Conservation (phyloP, 805 yeast genomes). For the Pichia ethanolica region DNA sequence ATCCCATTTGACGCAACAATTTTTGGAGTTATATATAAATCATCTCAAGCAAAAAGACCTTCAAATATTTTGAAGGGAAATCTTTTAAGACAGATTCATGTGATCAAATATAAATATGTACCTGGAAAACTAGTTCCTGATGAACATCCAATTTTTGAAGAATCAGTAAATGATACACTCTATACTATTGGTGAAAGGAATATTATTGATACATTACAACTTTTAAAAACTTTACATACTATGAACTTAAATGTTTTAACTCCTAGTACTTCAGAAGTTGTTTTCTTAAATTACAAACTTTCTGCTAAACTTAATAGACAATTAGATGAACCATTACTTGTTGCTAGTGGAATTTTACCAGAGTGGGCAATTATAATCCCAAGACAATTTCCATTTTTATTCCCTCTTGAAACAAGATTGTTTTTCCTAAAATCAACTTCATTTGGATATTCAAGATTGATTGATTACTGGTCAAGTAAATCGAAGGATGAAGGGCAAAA, state of each 20-base stretch:
- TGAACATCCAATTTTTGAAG: conserved; percentile 33
- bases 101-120: conserved; percentile 47
- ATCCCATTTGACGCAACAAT: conserved; percentile 64
- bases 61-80: conserved; percentile 30
- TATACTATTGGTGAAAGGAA: conserved; percentile 26
- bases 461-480: conserved; percentile 63
- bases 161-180: conserved; percentile 20
- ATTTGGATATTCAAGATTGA: conserved; percentile 79
- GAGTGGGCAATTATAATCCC: conserved; percentile 77
- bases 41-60: background rate
- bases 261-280: conserved; percentile 24
- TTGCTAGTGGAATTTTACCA: conserved; percentile 81
- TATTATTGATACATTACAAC: conserved; percentile 35
- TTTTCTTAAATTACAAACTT: conserved; percentile 68
- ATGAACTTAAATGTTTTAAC: conserved; percentile 24
- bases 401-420: conserved; percentile 75
- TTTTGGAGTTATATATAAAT: conserved; percentile 62
- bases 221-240: conserved; percentile 41
- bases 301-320: conserved; percentile 84
- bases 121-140: conserved; percentile 43
- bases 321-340: conserved; percentile 80
- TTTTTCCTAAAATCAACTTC: conserved; percentile 80
- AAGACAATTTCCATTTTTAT: conserved; percentile 67
- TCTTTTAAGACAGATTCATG: conserved; percentile 34
- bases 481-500: conserved; percentile 28